phyloP scores from a whole-genome alignment of 192 early-diverging fungal species.

The Coemansia sp. region DNA sequence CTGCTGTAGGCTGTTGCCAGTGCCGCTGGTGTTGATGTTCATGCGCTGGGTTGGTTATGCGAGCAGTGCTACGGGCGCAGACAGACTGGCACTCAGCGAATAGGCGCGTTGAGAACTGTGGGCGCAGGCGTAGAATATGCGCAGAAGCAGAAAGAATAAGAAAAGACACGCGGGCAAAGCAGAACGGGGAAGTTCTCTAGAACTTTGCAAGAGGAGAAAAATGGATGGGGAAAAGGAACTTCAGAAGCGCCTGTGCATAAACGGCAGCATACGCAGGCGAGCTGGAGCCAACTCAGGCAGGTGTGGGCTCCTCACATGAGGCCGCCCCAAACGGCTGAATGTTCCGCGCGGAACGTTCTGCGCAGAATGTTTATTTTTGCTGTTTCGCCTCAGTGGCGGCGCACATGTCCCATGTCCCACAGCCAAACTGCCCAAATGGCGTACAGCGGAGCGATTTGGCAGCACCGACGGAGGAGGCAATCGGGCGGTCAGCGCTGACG shows the following conservation, averaged over 20 bases:
- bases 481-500: neutral
- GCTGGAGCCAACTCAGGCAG: neutral
- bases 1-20: constrained; percentile 34
- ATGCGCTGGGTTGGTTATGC: constrained; percentile 9
- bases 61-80: neutral
- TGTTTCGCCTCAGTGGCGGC: neutral
- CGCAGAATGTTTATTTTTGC: constrained; percentile 23
- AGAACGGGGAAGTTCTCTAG: constrained; percentile 6
- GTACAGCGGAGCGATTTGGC: too few species aligned
- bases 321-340: constrained; percentile 17
- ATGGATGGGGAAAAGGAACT: constrained; percentile 7
- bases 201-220: neutral
- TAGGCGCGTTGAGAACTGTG: neutral
- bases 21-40: constrained; percentile 27
- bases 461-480: too few species aligned
- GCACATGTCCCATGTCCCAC: neutral
- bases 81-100: neutral
- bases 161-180: neutral
- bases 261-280: neutral
- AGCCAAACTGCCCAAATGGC: neutral
- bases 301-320: constrained; percentile 3
- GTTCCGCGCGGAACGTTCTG: constrained; percentile 43
- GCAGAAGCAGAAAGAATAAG: neutral
- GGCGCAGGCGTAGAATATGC: constrained; percentile 5
- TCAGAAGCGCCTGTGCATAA: constrained; percentile 11